Evolutionary conservation across 257 asterid genomes (phyloP), one percentile per base, ranked within the genome.

Genomic region (Perilla frutescens): DNA sequence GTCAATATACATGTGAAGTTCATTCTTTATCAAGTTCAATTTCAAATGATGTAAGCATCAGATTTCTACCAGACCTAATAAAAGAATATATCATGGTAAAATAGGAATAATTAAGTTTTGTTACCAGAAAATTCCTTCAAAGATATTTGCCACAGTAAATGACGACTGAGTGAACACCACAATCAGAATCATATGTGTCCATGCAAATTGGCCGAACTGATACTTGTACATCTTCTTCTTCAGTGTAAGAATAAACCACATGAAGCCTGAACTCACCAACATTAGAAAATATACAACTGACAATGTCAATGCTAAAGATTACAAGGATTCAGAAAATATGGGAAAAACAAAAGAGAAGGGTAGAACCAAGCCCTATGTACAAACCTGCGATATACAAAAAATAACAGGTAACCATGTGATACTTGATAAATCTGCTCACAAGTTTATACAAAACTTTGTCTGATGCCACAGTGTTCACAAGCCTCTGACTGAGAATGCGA

Each of bases 211-310:
- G 73, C 97, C 87, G 76, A 91, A 91, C 71, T 91, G 97, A 87
- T 91, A 91, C 82, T 91, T 91, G 89, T 91, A 91, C 93, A 83
- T 85, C 87, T 82, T 88, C 90, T 89, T 91, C 90, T 91, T 91
- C 53, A 91, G 84, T 13, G 97, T 80, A 68, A 91, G 89, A 79
- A 91, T 91, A 87, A 91, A 91, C 95, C 97, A 91, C 87, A 91
- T 79, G 82, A 90, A 90, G 75, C 97, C 97, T 91, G 89, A 73
- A 50, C 20, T 70, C 68, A 76, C 65, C 45, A 57, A 43, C 45
- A 70, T 54, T 75, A 62, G 81, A 69, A 47, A 68, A 29, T 20
- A 56, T 60, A 3, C 57, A 62, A 6, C 45, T 49, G 45, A 31
- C 50, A 36, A 37, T 13, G 53, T 8, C 15, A 15, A 70, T 43